A percentile compares a stretch with the other conserved stretches of the same genome.
Conservation (phyloP, 306 rosid genomes). For the Inga oerstediana region DNA sequence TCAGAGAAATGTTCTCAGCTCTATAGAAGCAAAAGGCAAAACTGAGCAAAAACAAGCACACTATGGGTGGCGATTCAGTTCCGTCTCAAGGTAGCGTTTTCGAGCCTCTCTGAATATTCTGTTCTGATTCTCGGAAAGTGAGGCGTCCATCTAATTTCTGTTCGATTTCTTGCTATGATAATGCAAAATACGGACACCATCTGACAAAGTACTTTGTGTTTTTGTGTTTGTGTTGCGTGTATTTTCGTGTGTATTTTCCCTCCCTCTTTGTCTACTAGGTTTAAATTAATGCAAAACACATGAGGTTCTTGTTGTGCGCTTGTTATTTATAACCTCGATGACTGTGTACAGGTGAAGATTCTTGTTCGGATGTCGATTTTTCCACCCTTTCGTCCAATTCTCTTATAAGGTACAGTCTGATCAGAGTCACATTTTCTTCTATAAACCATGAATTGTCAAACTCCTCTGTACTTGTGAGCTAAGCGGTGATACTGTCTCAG, state of each 20-base stretch:
- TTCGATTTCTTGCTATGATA: neutral
- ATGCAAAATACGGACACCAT: neutral
- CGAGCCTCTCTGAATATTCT: neutral
- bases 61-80: slow-evolving; percentile 45
- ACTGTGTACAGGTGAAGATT: slow-evolving; percentile 48
- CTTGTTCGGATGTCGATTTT: slow-evolving; percentile 35
- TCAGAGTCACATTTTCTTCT: neutral
- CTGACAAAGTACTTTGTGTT: neutral
- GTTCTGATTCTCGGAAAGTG: neutral
- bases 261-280: neutral
- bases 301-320: neutral
- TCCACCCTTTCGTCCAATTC: slow-evolving; percentile 41
- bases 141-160: neutral
- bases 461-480: neutral
- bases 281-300: neutral
- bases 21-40: neutral
- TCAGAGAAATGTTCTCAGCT: neutral
- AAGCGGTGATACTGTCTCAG: neutral
- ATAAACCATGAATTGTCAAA: neutral
- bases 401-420: slow-evolving; percentile 42
- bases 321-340: neutral
- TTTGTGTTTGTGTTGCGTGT: neutral
- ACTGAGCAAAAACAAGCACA: neutral
- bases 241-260: neutral
- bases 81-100: slow-evolving; percentile 31